A percentile compares a stretch with the other conserved stretches of the same genome.
phyloP scores from a whole-genome alignment of 768 basidiomycete genomes.

The Hericium rajendrae region DNA sequence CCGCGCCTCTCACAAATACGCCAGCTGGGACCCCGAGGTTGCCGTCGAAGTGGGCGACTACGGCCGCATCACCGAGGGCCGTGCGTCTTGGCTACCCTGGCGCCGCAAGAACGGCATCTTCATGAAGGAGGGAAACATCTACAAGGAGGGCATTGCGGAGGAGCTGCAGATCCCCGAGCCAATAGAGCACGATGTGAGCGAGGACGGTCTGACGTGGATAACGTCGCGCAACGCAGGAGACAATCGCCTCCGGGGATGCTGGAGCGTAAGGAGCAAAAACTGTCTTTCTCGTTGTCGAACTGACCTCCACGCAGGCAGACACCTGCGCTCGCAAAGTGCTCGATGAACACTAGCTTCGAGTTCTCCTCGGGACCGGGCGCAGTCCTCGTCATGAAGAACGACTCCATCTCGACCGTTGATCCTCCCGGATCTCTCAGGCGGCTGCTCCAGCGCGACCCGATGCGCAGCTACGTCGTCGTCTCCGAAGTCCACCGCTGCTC shows the following conservation, averaged over 20 bases:
- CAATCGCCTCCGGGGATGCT: background rate
- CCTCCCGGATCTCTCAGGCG: slow-evolving; percentile 19
- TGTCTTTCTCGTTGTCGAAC: background rate
- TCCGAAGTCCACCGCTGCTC: slow-evolving; percentile 26
- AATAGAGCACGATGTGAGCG: background rate
- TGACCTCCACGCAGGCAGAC: background rate
- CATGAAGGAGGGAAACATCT: background rate
- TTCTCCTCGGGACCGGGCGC: slow-evolving; percentile 21
- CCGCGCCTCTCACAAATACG: slow-evolving; percentile 21
- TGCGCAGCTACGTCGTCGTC: slow-evolving; percentile 21
- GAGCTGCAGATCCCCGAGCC: background rate
- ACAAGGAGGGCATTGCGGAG: background rate
- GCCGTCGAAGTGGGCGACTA: slow-evolving; percentile 23
- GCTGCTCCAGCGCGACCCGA: slow-evolving; percentile 18
- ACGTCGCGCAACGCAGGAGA: background rate
- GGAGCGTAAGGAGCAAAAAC: background rate
- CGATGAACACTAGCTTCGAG: slow-evolving; percentile 20
- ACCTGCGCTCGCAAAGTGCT: slow-evolving; percentile 16
- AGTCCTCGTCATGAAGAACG: slow-evolving; percentile 23
- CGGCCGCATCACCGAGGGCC: slow-evolving; percentile 19
- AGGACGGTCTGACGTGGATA: background rate
- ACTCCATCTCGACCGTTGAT: slow-evolving; percentile 19
- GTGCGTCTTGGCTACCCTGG: slow-evolving; percentile 15
- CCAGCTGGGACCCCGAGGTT: slow-evolving; percentile 26
- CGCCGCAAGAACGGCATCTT: slow-evolving; percentile 3